Evolutionary conservation across 192 early-diverging fungal genomes (phyloP), one percentile per base, ranked within the genome.

Genomic region (Blastocladiella britannica): DNA sequence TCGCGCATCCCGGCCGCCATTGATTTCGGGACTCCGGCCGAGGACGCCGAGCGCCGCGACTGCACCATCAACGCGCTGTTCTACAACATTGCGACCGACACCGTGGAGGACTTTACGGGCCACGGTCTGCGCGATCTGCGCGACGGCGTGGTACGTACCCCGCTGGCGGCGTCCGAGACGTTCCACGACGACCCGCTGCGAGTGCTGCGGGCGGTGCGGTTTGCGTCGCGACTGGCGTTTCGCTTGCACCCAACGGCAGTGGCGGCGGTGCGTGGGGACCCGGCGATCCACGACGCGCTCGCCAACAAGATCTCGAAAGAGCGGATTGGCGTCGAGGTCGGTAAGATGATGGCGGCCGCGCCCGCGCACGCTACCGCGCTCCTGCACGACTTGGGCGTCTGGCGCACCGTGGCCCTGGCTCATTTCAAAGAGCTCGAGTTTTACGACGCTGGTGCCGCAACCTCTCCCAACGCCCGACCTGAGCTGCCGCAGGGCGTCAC

Each of bases 11-110:
- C 95, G 5, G 61, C 60, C 23, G 61, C 72, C 53, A 67, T 87
- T 52, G 74, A 80, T 53, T 93, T 88, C 66, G 95, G 93, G 24
- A 91, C 91, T 12, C 91, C 95, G 0, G 53, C 63, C 12, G 83
- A 99, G 59, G 95, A 99, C 63, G 93, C 95, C 5, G 65, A 78
- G 53, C 82, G 95, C 0, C 77, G 95, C n/a, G 95, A 99, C 65
- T 89, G 83, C 12, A 99, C 95, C 25, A 92, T 99, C 65, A 99
- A 99, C 61, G 82, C 91, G 15, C 72, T 99, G 53, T 94, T 99
- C 57, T 99, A 91, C 71, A 99, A 99, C 67, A 77, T 99, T 12
- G 81, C 88, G 58, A 87, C 88, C 0, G 56, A 66, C 0, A 6
- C 66, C 28, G 84, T 96, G 7, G 92, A 96, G 70, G 92, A 96